Evolutionary conservation across 352 stramenopile genomes (phyloP), one percentile per base, ranked within the genome.

Genomic region (Pilasporangium apinafurcum): DNA sequence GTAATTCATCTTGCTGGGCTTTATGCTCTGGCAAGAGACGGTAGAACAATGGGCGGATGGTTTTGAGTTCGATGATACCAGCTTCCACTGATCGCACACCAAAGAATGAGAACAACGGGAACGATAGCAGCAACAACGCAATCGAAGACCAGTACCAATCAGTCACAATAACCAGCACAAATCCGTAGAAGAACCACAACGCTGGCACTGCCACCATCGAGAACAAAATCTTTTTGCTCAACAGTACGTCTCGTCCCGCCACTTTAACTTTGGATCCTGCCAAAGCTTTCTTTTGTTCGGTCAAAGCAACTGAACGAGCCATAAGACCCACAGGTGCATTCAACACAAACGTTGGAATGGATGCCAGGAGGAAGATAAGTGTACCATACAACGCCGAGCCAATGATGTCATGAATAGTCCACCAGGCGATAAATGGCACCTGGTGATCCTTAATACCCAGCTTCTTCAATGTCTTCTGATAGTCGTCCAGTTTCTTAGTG

Each of bases 211-310:
- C 79, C 26, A 97, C 68, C 25, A 96, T 93, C 27, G 83, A 96
- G 35, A 96, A 92, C 42, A 91, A 68, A 45, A 97, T 96, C 64
- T 97, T 97, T 65, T 96, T 96, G 59, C 79, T 95, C 17, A 96
- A 46, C 34, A 97, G 43, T 4, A 97, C 90, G 42, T 97, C 91
- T 14, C 79, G 75, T 24, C 71, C 91, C 17, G 76, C 65, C 29
- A 97, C 79, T 52, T 97, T 97, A 40, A 97, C 91, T 42, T 87
- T 94, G 37, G 85, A 96, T 8, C 82, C 78, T 17, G 79, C 78
- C 0, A 94, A 62, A 18, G 82, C 79, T 43, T 90, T 90, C 59
- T 86, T 87, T 48, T 92, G 79, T 29, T 88, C 82, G 7, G 65
- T 68, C 35, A 66, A 68, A 5, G 79, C 74, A 9, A 91, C 71